Conservation (phyloP, 495 filamentous ascomycete genomes). For the Hypoxylon perforatum region DNA sequence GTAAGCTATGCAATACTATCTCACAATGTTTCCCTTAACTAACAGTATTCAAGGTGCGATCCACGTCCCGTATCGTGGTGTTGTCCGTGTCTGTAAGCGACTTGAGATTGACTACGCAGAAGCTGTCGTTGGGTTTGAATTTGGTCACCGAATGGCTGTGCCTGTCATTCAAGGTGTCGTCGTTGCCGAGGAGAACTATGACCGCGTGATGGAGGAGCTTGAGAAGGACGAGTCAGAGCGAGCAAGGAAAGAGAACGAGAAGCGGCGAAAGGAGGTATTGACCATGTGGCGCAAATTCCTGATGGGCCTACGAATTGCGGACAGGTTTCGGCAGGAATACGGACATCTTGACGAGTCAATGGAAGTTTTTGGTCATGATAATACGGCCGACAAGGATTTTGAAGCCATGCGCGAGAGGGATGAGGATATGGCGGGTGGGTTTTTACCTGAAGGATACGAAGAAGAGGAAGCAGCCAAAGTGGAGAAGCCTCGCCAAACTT, state of each 20-base stretch:
- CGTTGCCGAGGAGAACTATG: conserved; percentile 81
- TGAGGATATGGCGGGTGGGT: conserved; percentile 66
- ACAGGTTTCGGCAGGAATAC: conserved; percentile 83
- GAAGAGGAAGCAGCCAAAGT: conserved; percentile 46
- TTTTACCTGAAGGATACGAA: conserved; percentile 64
- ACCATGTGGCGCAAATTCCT: conserved; percentile 87
- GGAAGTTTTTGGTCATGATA: conserved; percentile 52
- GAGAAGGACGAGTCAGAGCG: conserved; percentile 82
- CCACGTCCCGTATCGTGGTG: conserved; percentile 83
- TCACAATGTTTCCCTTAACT: conserved; percentile 5
- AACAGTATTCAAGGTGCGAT: conserved; percentile 63
- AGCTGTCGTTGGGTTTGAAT: conserved; percentile 96
- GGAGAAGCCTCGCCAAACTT: conserved; percentile 43
- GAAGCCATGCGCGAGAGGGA: conserved; percentile 40
- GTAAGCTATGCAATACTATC: conserved; percentile 36
- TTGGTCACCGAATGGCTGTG: conserved; percentile 90
- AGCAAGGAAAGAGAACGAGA: conserved; percentile 81
- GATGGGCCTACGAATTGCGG: conserved; percentile 82
- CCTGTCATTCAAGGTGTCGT: conserved; percentile 93
- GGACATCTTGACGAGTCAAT: conserved; percentile 61
- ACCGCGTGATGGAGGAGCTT: conserved; percentile 81
- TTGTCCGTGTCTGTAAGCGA: conserved; percentile 80
- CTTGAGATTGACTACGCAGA: conserved; percentile 92
- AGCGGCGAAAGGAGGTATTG: conserved; percentile 78
- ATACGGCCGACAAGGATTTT: conserved; percentile 40